Base-by-base conservation (phyloP, 1,139 yeast genomes). In the Kazachstania sp. region DNA sequence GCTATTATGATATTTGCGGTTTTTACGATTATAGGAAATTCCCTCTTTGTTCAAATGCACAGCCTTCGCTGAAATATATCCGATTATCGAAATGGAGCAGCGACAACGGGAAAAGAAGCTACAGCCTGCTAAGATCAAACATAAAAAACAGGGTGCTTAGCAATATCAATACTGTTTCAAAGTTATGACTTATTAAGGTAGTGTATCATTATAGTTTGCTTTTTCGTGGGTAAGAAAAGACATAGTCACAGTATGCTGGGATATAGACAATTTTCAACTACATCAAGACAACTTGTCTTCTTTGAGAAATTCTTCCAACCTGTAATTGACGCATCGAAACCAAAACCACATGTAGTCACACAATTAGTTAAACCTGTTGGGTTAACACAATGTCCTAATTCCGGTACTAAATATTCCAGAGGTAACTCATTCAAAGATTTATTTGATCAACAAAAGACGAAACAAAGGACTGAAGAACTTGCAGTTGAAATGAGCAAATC, bases 401-500 rank as follows among this genome's bases (percentile, higher is more conserved):
- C 54, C 2, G 41, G 46, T 16, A 52, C 51, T 2, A 46, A 43
- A 5, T 64, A 64, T 48, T 48, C 54, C 2, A 55, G 54, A 37
- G 67, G 67, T 12, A 64, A 64, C 47, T 49, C 57, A 2, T 66
- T 70, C 47, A 67, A 63, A 30, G 81, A 76, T 49, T 63, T 77
- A 58, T 64, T 72, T 54, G 73, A 76, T 51, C 68, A 71, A 36
- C 74, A 71, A 15, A 72, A 74, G 68, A 71, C 70, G 72, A 75
- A 64, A 68, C 74, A 49, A 67, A 75, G 70, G 73, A 81, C 72
- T 55, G 76, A 64, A 66, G 87, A 73, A 51, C 68, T 86, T 50
- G 88, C 86, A 58, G 75, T 79, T 50, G 97, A 88, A 63, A 76
- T 88, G 54, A 79, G 86, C 36, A 86, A 83, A 59, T 85, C 95